Conservation (phyloP, 2,329 filamentous ascomycete species). For the Fusarium napiforme region DNA sequence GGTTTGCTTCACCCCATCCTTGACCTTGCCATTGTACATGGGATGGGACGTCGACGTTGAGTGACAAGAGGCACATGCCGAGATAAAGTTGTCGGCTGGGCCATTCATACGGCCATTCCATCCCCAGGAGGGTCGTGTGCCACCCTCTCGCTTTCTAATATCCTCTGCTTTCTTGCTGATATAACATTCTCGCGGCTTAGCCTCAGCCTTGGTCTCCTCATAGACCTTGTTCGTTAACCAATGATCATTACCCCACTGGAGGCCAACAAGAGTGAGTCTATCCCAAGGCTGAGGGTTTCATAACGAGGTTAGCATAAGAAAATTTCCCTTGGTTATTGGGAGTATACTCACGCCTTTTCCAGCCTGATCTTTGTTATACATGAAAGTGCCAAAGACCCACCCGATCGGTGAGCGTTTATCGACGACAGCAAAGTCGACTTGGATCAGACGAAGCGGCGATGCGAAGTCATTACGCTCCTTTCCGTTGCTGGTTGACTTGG, state of each 20-base stretch:
- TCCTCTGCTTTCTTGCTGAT: neutral
- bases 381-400: neutral
- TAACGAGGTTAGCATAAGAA: neutral
- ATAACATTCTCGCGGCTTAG: neutral
- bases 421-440: neutral
- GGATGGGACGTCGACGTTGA: neutral
- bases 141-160: neutral
- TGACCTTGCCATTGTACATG: neutral
- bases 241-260: neutral
- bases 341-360: neutral
- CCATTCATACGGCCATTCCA: conserved; percentile 1
- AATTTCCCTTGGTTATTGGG: fast-evolving
- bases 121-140: neutral
- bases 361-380: neutral
- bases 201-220: neutral
- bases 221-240: neutral
- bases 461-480: neutral
- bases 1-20: neutral
- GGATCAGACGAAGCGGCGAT: neutral
- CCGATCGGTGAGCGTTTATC: neutral
- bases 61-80: conserved; percentile 2
- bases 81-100: neutral
- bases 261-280: neutral
- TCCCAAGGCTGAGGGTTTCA: neutral
- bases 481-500: neutral